These are phyloP conservation scores for Termitomyces sp. DNA, from an alignment of 768 basidiomycete genomes.

Conservation along the genomic window DNA sequence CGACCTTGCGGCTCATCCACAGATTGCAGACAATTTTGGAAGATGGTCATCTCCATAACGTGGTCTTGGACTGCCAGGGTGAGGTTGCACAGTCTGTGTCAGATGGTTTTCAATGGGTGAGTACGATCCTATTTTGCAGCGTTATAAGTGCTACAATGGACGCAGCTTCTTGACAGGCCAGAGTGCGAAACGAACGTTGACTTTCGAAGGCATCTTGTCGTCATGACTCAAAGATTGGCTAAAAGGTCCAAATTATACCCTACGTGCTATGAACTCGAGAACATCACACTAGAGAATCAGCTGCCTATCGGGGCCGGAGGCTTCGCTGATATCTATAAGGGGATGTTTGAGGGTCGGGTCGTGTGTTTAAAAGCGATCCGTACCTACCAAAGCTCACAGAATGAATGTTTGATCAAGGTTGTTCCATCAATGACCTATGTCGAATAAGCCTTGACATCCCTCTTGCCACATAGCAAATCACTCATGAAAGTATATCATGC, in stretches of 20 bases:
- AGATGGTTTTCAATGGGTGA: not conserved
- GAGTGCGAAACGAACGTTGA: not conserved
- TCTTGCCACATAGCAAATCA: not conserved
- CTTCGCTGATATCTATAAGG: conserved; percentile 9
- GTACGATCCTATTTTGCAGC: not conserved
- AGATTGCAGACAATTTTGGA: not conserved
- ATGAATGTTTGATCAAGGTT: not conserved
- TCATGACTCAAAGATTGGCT: conserved; percentile 5
- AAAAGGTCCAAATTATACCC: conserved; percentile 4
- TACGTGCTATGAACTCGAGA: conserved; percentile 3
- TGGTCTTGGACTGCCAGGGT: not conserved
- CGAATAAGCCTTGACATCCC: not conserved
- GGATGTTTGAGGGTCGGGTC: not conserved
- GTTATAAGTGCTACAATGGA: not conserved
- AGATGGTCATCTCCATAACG: not conserved
- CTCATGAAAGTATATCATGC: conserved; percentile 15
- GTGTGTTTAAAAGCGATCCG: conserved; percentile 6
- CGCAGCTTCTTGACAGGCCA: conserved; percentile 1
- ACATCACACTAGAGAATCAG: not conserved
- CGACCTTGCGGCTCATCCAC: not conserved
- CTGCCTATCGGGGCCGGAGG: conserved; percentile 3
- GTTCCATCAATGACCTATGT: not conserved
- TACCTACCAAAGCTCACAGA: not conserved
- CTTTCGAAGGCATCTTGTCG: conserved; percentile 3
- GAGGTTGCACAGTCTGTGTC: not conserved